Evolutionary conservation across 805 yeast species (phyloP).

Genomic region (Metschnikowia cerradonensis): DNA sequence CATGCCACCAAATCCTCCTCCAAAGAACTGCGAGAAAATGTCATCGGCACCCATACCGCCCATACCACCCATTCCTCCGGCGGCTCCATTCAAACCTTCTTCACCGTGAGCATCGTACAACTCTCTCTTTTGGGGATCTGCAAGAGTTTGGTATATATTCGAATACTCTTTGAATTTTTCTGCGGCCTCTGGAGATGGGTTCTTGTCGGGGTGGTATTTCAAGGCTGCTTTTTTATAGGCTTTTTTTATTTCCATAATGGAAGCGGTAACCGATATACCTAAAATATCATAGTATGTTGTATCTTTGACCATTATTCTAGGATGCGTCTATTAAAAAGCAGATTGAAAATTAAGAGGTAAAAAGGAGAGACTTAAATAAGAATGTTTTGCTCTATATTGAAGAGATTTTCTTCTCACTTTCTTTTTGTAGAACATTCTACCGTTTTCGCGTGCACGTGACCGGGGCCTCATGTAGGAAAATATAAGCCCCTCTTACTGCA

Average conservation of each 20-base stretch:
- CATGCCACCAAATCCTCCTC: slow-evolving; percentile 55
- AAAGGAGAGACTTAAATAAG: neutral
- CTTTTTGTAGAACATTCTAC: slow-evolving; percentile 19
- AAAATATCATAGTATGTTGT: slow-evolving; percentile 71
- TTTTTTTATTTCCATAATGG: slow-evolving; percentile 69
- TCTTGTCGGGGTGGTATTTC: slow-evolving; percentile 79
- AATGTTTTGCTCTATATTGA: slow-evolving; percentile 4
- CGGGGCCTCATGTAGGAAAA: neutral
- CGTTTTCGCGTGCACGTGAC: slow-evolving; percentile 21
- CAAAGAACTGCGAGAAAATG: slow-evolving; percentile 77
- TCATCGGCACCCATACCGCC: slow-evolving; percentile 66
- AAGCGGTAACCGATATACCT: slow-evolving; percentile 68
- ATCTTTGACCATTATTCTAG: slow-evolving; percentile 62
- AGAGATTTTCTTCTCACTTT: slow-evolving; percentile 16
- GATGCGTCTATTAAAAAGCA: neutral
- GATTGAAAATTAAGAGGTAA: neutral
- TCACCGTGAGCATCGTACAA: slow-evolving; percentile 87
- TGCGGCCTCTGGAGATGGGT: slow-evolving; percentile 70
- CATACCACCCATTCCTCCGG: slow-evolving; percentile 34
- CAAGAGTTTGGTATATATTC: slow-evolving; percentile 81
- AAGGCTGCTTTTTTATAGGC: slow-evolving; percentile 80
- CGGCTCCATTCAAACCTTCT: slow-evolving; percentile 69
- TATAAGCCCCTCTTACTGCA: neutral
- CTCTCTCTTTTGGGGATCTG: slow-evolving; percentile 85
- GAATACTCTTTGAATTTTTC: slow-evolving; percentile 92